Evolutionary conservation across 2,329 filamentous ascomycete species (phyloP).

Genomic region (Penicillium sumatraense): DNA sequence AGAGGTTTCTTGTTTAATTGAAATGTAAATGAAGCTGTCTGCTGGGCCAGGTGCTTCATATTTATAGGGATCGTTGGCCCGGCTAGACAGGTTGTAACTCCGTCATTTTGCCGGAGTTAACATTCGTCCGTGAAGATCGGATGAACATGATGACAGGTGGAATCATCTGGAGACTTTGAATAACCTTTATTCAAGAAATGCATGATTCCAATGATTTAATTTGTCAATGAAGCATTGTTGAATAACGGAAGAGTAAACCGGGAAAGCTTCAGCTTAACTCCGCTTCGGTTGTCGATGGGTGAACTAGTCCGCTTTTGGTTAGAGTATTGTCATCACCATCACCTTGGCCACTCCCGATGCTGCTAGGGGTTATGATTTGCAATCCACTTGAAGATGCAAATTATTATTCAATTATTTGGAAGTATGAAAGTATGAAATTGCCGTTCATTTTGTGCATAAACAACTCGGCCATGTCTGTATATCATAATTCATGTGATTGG

Average conservation of each 20-base stretch:
- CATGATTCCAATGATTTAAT: too few relatives aligned
- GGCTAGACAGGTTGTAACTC: background rate
- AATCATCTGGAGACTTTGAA: too few relatives aligned
- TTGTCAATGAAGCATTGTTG: too few relatives aligned
- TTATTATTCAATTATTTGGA: too few relatives aligned
- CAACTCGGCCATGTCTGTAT: too few relatives aligned
- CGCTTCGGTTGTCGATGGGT: background rate
- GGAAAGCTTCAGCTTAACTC: constrained; percentile 7
- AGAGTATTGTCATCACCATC: background rate
- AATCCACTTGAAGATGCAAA: too few relatives aligned
- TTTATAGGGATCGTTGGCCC: background rate
- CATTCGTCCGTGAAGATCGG: background rate
- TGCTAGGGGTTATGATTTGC: too few relatives aligned
- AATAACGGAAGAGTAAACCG: too few relatives aligned
- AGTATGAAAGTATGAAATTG: too few relatives aligned
- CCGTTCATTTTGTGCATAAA: too few relatives aligned
- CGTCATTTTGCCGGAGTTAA: constrained; percentile 10
- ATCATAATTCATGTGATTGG: too few relatives aligned
- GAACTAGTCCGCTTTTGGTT: background rate
- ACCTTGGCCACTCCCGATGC: background rate
- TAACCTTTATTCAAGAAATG: too few relatives aligned
- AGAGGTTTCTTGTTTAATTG: background rate
- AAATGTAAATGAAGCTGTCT: background rate
- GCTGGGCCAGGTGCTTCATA: background rate
- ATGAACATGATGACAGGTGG: background rate